Evolutionary conservation across 768 basidiomycete species (phyloP).

Genomic region (Paxillus ammoniavirescens): DNA sequence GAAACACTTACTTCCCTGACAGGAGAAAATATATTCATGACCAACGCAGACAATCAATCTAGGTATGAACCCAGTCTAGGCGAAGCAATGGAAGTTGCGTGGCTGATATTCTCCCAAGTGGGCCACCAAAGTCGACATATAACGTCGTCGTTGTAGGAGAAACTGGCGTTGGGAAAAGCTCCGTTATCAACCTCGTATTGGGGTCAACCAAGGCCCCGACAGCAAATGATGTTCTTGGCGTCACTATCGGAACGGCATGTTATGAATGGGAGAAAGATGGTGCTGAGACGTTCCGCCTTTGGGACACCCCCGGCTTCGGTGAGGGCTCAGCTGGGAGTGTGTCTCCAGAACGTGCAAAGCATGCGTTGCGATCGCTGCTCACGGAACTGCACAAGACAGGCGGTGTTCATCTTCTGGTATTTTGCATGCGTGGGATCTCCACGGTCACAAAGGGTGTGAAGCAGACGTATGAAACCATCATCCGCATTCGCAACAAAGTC

Average conservation of each 20-base stretch:
- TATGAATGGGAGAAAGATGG: conserved; percentile 12
- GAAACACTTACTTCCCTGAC: too few species aligned
- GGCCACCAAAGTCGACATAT: conserved; percentile 18
- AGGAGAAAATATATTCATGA: too few species aligned
- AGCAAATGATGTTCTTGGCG: conserved; percentile 15
- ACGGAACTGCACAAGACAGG: conserved; percentile 19
- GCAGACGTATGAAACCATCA: conserved; percentile 18
- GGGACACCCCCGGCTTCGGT: conserved; percentile 32
- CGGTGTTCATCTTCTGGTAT: conserved; percentile 24
- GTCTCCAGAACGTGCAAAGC: conserved; percentile 16
- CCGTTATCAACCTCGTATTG: conserved; percentile 24
- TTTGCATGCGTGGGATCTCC: conserved; percentile 25
- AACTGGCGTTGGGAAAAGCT: conserved; percentile 29
- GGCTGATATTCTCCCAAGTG: background rate
- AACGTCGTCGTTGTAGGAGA: conserved; percentile 28
- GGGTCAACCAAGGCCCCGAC: conserved; percentile 20
- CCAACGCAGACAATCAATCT: too few species aligned
- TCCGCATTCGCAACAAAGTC: conserved; percentile 13
- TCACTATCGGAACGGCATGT: conserved; percentile 11
- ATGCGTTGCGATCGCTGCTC: conserved; percentile 20
- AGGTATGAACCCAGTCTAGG: too few species aligned
- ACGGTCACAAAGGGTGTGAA: conserved; percentile 14
- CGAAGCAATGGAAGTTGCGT: too few species aligned
- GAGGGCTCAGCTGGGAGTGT: conserved; percentile 20
- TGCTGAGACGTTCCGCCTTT: conserved; percentile 19